Base-by-base conservation (phyloP, 768 basidiomycete species). In the Cystofilobasidium macerans region DNA sequence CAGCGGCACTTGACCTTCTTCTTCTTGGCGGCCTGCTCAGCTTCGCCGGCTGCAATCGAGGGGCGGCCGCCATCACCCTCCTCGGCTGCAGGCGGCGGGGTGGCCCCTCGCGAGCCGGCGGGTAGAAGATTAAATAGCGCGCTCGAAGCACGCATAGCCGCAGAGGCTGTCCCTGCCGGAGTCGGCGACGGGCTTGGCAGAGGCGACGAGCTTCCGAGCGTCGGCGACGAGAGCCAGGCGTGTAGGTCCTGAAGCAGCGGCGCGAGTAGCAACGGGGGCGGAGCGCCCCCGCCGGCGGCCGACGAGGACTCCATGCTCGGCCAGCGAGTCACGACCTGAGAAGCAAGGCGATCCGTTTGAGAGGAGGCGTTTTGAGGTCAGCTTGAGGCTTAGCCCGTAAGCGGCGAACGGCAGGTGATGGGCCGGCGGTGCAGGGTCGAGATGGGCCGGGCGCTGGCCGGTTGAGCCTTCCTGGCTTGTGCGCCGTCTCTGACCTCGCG, bases 1-100 rank as follows among this genome's bases (percentile, higher is more conserved):
- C 59, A 61, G 24, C 56, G 48, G 35, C 60, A 61, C n/a, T 54
- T 61, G 60, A 67, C 65, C 59, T 54, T 61, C 54, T 67, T 67
- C 33, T 43, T 30, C 40, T 57, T 45, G 40, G 33, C n/a, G n/a
- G n/a, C 38, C 20, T 26, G 13, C 30, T 26, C 26, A 28, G 16
- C 24, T 20, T 33, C 38, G n/a, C 9, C 33, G 11, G 12, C 48
- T 2, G 11, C 20, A 9, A 14, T 51, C 35, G 7, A 20, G 1
- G n/a, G 32, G n/a, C 45, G 45, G 7, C 4, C 45, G 22, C 14
- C 22, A n/a, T 47, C 45, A n/a, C 45, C 45, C 16, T 51, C 51
- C 7, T 22, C 32, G 11, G 36, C 22, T 8, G 64, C n/a, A 2
- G 45, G 43, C 12, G 64, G 13, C 30, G 64, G 24, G 6, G 42